phyloP scores from a whole-genome alignment of 129 eudicot genomes.

The Artemisia argyi region DNA sequence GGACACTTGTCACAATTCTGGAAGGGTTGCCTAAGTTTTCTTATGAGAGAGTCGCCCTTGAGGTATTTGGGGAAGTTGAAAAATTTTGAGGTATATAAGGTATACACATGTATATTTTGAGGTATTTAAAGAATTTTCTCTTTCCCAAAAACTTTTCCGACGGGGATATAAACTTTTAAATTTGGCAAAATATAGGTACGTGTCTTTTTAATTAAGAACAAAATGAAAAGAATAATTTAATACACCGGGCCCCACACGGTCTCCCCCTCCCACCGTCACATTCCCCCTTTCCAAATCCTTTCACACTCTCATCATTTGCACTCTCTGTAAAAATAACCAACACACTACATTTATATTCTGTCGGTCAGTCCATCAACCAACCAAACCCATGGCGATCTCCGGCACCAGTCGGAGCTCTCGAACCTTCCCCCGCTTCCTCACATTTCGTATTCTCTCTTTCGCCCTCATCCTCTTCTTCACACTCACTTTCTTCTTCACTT shows the following conservation, averaged over 20 bases:
- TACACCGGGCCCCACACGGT: conserved; percentile 13
- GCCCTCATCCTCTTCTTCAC: conserved; percentile 46
- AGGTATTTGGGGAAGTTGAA: no score
- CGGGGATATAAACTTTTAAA: no score
- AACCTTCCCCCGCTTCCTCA: neutral
- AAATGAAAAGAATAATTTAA: no score
- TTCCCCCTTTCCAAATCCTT: conserved; percentile 16
- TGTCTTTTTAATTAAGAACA: no score
- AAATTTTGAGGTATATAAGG: no score
- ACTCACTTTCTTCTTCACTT: conserved; percentile 39
- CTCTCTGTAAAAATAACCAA: conserved; percentile 4
- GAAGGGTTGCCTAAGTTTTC: no score
- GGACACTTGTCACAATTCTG: no score
- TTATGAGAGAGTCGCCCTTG: no score
- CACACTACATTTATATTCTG: conserved; percentile 8
- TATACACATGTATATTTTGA: no score
- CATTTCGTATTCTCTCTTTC: conserved; percentile 41
- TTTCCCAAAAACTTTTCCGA: no score
- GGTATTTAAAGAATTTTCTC: no score
- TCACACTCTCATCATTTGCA: conserved; percentile 25
- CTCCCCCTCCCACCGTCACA: conserved; percentile 22
- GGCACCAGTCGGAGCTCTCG: conserved; percentile 42
- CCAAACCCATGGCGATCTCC: conserved; percentile 33
- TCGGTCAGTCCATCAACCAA: neutral
- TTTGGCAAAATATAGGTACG: no score